Conservation (phyloP, 306 rosid genomes). For the Cicer cuneatum region DNA sequence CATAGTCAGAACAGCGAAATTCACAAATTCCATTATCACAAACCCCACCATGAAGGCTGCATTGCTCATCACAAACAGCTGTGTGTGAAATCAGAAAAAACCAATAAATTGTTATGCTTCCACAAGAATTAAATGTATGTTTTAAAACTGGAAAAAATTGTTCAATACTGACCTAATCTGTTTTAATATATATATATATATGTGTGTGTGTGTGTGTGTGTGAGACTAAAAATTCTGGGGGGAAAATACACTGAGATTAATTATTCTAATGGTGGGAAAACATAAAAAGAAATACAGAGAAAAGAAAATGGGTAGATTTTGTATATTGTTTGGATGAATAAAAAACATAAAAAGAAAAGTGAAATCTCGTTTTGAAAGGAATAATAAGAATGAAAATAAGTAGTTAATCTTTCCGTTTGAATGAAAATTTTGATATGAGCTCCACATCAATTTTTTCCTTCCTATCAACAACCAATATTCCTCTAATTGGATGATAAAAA, state of each 20-base stretch:
- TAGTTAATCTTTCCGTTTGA: no score
- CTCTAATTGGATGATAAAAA: no score
- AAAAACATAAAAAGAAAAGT: background rate
- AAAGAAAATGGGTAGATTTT: background rate
- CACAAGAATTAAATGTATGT: background rate
- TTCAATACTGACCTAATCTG: conserved; percentile 6
- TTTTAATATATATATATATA: background rate
- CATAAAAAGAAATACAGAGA: background rate
- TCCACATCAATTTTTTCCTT: no score
- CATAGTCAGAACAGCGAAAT: conserved; percentile 91
- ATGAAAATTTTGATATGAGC: no score
- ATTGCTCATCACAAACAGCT: conserved; percentile 94
- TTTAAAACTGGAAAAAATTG: conserved; percentile 5
- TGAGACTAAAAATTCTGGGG: no score
- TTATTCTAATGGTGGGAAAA: background rate
- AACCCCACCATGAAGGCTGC: conserved; percentile 95
- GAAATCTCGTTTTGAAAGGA: background rate
- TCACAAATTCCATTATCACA: conserved; percentile 97
- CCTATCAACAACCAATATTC: no score
- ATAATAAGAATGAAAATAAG: background rate
- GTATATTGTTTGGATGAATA: background rate
- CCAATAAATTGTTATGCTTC: background rate
- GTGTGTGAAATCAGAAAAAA: conserved; percentile 47
- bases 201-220: no score
- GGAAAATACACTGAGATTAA: no score